Evolutionary conservation across 495 filamentous ascomycete species (phyloP).

Genomic region (Aspergillus heteromorphus): DNA sequence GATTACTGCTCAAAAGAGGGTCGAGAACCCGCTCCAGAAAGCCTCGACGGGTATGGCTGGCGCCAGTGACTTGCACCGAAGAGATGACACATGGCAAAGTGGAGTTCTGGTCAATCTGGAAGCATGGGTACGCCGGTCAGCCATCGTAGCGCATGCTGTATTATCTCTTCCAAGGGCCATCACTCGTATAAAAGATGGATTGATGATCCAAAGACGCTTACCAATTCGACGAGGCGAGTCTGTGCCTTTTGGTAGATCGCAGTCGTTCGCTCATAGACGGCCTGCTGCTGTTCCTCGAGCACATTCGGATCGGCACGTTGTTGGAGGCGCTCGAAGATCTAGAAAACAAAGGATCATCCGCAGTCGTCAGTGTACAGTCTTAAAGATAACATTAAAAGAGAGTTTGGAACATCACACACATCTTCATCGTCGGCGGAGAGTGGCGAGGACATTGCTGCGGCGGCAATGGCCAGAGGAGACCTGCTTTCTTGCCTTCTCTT

Average conservation of each 20-base stretch:
- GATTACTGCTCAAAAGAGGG: constrained; percentile 65
- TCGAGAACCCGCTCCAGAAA: constrained; percentile 77
- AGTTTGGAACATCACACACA: constrained; percentile 18
- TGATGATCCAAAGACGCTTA: constrained; percentile 24
- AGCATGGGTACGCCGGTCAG: constrained; percentile 8
- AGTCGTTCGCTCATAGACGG: constrained; percentile 55
- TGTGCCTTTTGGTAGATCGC: constrained; percentile 64
- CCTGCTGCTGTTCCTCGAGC: constrained; percentile 56
- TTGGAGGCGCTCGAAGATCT: constrained; percentile 65
- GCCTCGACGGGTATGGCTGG: constrained; percentile 65
- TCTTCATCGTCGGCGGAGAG: constrained; percentile 41
- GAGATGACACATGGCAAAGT: constrained; percentile 77
- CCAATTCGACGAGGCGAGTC: constrained; percentile 51
- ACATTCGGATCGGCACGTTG: constrained; percentile 56
- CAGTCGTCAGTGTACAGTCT: not conserved
- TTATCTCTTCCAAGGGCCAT: not conserved
- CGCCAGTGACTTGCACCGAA: constrained; percentile 72
- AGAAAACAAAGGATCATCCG: constrained; percentile 5
- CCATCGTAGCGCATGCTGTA: not conserved
- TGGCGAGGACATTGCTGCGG: constrained; percentile 40
- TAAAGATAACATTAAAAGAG: not conserved
- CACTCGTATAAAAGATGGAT: too few relatives aligned
- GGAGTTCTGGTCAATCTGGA: constrained; percentile 70
- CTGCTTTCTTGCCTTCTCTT: constrained; percentile 13
- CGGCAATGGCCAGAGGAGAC: constrained; percentile 30